Evolutionary conservation across 257 asterid genomes (phyloP).

Genomic region (Penstemon barbatus): DNA sequence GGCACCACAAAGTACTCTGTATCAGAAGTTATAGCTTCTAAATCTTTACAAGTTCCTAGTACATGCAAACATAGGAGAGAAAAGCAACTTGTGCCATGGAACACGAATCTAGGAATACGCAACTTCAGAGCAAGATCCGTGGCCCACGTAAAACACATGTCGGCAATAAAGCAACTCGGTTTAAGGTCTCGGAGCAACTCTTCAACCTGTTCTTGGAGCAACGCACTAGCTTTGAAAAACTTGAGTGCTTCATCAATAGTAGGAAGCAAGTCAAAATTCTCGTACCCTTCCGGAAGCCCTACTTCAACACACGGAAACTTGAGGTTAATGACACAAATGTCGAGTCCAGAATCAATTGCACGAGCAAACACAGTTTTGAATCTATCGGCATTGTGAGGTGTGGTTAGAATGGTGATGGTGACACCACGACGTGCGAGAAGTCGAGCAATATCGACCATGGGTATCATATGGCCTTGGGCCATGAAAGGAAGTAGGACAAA

Average conservation of each 20-base stretch:
- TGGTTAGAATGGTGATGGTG: constrained; percentile 42
- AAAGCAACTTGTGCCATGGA: constrained; percentile 46
- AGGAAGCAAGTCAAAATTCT: constrained; percentile 45
- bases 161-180: constrained; percentile 49
- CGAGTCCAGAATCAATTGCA: constrained; percentile 33
- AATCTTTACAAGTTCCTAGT: background rate
- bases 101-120: constrained; percentile 47
- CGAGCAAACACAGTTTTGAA: constrained; percentile 25
- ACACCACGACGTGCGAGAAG: constrained; percentile 42
- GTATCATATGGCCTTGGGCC: constrained; percentile 60
- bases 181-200: constrained; percentile 33
- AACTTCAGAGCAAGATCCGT: constrained; percentile 32
- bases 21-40: constrained; percentile 28
- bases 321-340: constrained; percentile 32
- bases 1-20: constrained; percentile 46
- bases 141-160: constrained; percentile 43
- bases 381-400: constrained; percentile 40
- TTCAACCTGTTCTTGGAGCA: constrained; percentile 42
- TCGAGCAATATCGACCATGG: constrained; percentile 48
- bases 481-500: constrained; percentile 52
- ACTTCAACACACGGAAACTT: constrained; percentile 41
- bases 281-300: constrained; percentile 55
- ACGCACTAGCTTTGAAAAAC: constrained; percentile 37
- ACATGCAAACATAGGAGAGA: constrained; percentile 27
- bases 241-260: constrained; percentile 21